Conservation (phyloP, 2,329 filamentous ascomycete genomes). For the Talaromyces sp. region DNA sequence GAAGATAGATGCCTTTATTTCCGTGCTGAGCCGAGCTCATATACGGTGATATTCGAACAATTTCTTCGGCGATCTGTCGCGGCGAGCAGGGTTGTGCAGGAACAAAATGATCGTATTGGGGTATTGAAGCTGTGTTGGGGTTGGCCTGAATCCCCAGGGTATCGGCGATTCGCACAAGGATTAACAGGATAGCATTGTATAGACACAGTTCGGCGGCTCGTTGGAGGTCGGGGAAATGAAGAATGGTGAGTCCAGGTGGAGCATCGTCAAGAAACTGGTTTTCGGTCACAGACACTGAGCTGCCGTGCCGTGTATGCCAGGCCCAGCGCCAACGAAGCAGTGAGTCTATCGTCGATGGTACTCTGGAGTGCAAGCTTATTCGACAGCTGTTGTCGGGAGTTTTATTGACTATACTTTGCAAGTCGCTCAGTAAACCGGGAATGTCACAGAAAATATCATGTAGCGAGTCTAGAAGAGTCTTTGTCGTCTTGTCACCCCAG, state of each 20-base stretch:
- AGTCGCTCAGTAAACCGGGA: background rate
- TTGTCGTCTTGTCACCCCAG: background rate
- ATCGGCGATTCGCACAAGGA: background rate
- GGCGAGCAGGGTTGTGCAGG: background rate
- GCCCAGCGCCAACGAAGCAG: background rate
- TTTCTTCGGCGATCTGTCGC: background rate
- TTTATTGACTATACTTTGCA: background rate
- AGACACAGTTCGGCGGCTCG: background rate
- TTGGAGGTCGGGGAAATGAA: background rate
- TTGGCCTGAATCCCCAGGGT: background rate
- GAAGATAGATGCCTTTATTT: background rate
- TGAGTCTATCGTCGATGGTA: background rate
- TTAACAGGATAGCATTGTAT: background rate
- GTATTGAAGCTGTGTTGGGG: background rate
- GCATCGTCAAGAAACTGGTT: no score
- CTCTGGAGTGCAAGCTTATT: background rate
- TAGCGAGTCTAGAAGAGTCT: background rate
- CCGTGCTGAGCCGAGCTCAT: background rate
- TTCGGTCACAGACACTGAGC: background rate
- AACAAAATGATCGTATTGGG: background rate
- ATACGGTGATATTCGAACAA: background rate
- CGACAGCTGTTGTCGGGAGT: background rate
- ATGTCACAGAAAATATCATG: background rate
- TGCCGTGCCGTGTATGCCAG: background rate
- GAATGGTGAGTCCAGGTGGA: background rate